Evolutionary conservation across 2,329 filamentous ascomycete genomes (phyloP), one percentile per base, ranked within the genome.

Genomic region (Botrytis cinerea): DNA sequence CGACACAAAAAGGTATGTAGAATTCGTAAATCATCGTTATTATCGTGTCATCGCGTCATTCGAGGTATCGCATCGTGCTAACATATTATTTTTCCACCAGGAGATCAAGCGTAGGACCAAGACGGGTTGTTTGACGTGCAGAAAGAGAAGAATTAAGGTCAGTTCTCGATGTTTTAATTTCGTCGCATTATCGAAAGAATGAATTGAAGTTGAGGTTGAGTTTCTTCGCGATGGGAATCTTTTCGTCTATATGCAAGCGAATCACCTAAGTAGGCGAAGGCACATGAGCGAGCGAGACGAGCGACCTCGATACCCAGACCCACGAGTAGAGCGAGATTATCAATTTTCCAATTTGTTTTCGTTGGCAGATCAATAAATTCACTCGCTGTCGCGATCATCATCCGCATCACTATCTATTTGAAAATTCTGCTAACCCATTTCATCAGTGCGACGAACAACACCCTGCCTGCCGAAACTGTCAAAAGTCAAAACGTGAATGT

Each of bases 361-460:
- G 70, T 60, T 72, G 46, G 48, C 62, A 59, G 62, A 45, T 72
- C 48, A 43, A 66, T 67, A 59, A 68, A 59, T 43, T 12, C 22
- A 57, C 59, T 72, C 51, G 51, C 32, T 48, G 70, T 63, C 63
- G 48, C 48, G 51, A 72, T 28, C 70, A 68, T 59, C 70, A 57
- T 54, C 45, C 8, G 45, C 70, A 60, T 68, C 70, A 60, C 32
- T 60, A 57, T 72, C 70, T 28, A 59, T 54, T 38, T 59, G 40
- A 72, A 72, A 72, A 68, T 63, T 72, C 38, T 72, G 43, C 70
- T 72, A 72, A 72, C 48, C 38, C 40, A 6, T 77, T 74, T 76
- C 75, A 75, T 78, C 82, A 98, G 96, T 99, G 96, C 85, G 96
- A 98, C 88, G 96, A 99, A 86, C 91, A 90, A 75, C 94, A 97